A percentile compares a stretch with the other conserved stretches of the same genome.
Conservation (phyloP, 2,329 filamentous ascomycete species). For the Fusarium sp. region DNA sequence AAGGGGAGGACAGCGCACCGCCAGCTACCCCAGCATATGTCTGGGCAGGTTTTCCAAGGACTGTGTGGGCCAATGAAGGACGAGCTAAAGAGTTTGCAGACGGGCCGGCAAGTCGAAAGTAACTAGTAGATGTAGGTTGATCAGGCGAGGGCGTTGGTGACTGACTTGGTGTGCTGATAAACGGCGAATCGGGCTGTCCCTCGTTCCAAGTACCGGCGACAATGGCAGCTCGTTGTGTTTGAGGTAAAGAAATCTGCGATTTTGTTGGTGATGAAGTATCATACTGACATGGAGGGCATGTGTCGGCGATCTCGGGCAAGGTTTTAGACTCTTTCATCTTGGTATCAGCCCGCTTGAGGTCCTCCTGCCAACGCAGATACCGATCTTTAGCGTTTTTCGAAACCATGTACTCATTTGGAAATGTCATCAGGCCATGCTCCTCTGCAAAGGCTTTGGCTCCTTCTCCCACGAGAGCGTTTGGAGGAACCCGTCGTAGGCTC, state of each 20-base stretch:
- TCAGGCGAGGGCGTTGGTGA: constrained; percentile 37
- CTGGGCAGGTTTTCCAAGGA: constrained; percentile 26
- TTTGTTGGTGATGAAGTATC: constrained; percentile 48
- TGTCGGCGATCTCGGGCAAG: constrained; percentile 16
- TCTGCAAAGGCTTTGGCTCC: constrained; percentile 89
- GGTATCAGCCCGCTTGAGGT: constrained; percentile 72
- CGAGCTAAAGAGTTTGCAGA: constrained; percentile 20
- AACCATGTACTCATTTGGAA: constrained; percentile 82
- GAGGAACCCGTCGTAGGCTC: constrained; percentile 88
- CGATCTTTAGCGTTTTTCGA: constrained; percentile 82
- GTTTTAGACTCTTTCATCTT: constrained; percentile 49
- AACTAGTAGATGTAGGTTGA: constrained; percentile 16
- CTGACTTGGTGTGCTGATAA: constrained; percentile 43
- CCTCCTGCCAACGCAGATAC: constrained; percentile 81
- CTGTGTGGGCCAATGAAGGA: constrained; percentile 12
- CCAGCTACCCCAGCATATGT: constrained; percentile 32
- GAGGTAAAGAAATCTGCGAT: constrained; percentile 39
- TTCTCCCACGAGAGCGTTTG: constrained; percentile 87
- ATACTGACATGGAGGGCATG: constrained; percentile 48
- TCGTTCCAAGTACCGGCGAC: constrained; percentile 71
- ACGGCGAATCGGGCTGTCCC: constrained; percentile 69
- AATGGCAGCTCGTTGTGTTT: constrained; percentile 66
- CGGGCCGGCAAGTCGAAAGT: constrained; percentile 33
- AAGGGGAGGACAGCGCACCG: constrained; percentile 16
- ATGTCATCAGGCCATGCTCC: constrained; percentile 77